These are phyloP conservation scores for Trichoderma aggressivum DNA, from an alignment of 2,329 filamentous ascomycete genomes.

Conservation along the genomic window DNA sequence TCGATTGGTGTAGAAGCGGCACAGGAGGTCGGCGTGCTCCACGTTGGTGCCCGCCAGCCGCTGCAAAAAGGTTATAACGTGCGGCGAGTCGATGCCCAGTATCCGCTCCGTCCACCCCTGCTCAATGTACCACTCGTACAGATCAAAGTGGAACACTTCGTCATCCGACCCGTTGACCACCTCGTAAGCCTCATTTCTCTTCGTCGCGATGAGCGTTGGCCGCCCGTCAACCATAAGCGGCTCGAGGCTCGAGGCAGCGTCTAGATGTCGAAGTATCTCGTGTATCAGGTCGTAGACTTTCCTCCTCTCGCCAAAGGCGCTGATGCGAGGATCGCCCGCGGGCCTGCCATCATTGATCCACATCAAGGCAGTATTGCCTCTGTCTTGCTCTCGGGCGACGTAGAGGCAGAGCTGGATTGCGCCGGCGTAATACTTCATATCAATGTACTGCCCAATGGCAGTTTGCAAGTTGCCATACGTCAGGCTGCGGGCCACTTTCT, in stretches of 20 bases:
- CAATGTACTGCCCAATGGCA: conserved; percentile 75
- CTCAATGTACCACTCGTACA: conserved; percentile 97
- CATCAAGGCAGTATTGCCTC: conserved; percentile 76
- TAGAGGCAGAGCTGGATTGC: conserved; percentile 83
- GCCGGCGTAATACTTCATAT: conserved; percentile 85
- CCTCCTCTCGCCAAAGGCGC: conserved; percentile 67
- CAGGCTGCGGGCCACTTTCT: conserved; percentile 80
- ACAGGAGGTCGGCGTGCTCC: conserved; percentile 83
- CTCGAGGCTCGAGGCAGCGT: conserved; percentile 64
- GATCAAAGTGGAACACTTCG: conserved; percentile 88
- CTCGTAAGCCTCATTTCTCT: conserved; percentile 82
- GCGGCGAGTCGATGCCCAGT: conserved; percentile 77
- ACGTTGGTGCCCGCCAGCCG: conserved; percentile 69
- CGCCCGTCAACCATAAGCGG: conserved; percentile 76
- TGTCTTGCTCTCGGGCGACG: conserved; percentile 81
- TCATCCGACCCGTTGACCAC: conserved; percentile 86
- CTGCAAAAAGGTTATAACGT: conserved; percentile 81
- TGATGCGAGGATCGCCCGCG: conserved; percentile 63
- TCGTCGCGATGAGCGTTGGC: conserved; percentile 69
- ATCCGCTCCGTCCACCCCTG: conserved; percentile 83
- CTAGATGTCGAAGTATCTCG: conserved; percentile 72
- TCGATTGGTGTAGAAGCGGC: conserved; percentile 85
- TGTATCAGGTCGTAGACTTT: conserved; percentile 86
- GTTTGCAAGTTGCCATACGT: conserved; percentile 75
- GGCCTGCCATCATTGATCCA: conserved; percentile 87